Evolutionary conservation across 2,329 filamentous ascomycete species (phyloP), one percentile per base, ranked within the genome.

Genomic region (Daldinia sp.): DNA sequence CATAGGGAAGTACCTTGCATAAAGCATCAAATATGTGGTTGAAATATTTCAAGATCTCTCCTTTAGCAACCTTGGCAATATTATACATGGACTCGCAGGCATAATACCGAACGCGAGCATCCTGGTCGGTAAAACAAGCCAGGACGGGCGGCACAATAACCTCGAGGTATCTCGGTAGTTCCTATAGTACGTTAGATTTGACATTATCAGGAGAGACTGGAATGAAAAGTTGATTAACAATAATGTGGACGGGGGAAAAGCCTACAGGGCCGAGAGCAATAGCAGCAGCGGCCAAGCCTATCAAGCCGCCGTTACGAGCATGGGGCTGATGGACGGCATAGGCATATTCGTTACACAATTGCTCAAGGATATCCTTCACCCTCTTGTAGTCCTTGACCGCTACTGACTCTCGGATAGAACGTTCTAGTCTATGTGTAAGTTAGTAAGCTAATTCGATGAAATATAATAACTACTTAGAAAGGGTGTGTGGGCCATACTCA

Each of bases 61-160:
- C 95, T 79, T 99, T 99, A 63, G 94, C 95, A 48, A 99, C 95
- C 80, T 99, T 99, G 74, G 95, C 94, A 75, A 99, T 99, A 78
- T 99, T 99, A 81, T 99, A 99, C 95, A 99, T 99, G 77, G 94
- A 96, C 81, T 99, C 95, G 79, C 95, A 99, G 21, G 95, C 95
- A 79, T 99, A 99, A 78, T 99, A 99, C 68, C 95, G 87, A 29
- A 98, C 95, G 61, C 95, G 87, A 25, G 95, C 94, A 90, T 99
- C 95, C 81, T 98, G 95, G 71, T 99, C 96, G 60, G 92, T 92
- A 78, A 99, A 99, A 82, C 96, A 99, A 53, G 95, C 95, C 45
- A 99, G 85, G 4, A 99, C 95, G 2, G 96, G 96, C 45, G 94
- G 94, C 0, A 99, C 94, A 71, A 99, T 98, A 71, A 94, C 90